Conservation (phyloP, 108 stramenopile species). For the Cylindrotheca fusiformis region DNA sequence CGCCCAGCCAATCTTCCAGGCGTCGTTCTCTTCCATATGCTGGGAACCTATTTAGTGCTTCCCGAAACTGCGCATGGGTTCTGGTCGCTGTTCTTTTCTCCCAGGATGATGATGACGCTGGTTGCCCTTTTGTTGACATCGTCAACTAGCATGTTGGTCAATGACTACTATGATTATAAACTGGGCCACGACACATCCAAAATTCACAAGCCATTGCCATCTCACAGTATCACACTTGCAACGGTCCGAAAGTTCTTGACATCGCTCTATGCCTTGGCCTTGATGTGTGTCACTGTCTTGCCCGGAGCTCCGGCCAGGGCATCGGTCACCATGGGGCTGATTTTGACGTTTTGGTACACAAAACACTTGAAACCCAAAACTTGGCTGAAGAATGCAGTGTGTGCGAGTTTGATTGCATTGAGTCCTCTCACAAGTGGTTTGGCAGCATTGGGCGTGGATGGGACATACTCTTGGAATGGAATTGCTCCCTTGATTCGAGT, state of each 20-base stretch:
- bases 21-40: constrained; percentile 57
- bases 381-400: constrained; percentile 73
- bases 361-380: constrained; percentile 71
- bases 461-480: neutral
- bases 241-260: constrained; percentile 44
- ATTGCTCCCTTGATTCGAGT: neutral
- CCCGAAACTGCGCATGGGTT: constrained; percentile 4
- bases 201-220: constrained; percentile 21
- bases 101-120: constrained; percentile 47
- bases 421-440: constrained; percentile 59
- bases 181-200: constrained; percentile 44
- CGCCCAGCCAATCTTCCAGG: constrained; percentile 61
- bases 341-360: constrained; percentile 71
- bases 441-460: constrained; percentile 24
- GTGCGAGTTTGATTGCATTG: constrained; percentile 60
- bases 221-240: constrained; percentile 26
- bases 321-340: constrained; percentile 50
- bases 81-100: constrained; percentile 17
- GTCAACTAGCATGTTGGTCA: constrained; percentile 71
- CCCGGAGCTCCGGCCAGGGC: constrained; percentile 56
- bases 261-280: constrained; percentile 27
- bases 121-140: constrained; percentile 54
- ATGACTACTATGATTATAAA: constrained; percentile 78
- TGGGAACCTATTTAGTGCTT: constrained; percentile 47
- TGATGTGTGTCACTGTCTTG: constrained; percentile 47